phyloP scores from a whole-genome alignment of 202 grass and related monocot genomes.

The Miscanthus sacchariflorus region DNA sequence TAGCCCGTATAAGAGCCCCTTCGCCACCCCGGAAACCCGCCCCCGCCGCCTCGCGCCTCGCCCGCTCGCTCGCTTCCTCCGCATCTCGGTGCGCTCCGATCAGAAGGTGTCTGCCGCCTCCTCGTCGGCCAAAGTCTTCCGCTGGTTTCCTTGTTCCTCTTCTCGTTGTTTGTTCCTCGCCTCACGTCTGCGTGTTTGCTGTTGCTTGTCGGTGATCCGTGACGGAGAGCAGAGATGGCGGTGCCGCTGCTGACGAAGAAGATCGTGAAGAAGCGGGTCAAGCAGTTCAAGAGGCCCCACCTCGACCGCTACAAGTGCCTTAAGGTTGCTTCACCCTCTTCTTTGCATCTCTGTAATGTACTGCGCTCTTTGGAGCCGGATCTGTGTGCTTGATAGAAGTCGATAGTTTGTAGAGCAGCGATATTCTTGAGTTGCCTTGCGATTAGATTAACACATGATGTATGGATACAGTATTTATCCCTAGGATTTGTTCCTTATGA shows the following conservation, averaged over 20 bases:
- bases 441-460: background rate
- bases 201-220: background rate
- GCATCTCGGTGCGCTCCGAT: background rate
- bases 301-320: no score
- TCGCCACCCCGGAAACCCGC: no score
- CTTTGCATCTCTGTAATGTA: background rate
- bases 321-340: background rate
- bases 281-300: constrained; percentile 2
- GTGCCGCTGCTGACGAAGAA: constrained; percentile 68
- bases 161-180: background rate
- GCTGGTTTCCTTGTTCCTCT: background rate
- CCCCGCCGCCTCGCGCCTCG: constrained; percentile 23
- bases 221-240: constrained; percentile 53
- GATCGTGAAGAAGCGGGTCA: constrained; percentile 69
- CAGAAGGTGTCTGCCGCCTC: constrained; percentile 1
- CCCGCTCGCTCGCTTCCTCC: background rate
- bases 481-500: background rate
- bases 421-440: background rate
- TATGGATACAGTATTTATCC: background rate
- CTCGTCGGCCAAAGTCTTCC: background rate
- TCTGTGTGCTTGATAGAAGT: background rate
- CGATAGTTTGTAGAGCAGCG: background rate
- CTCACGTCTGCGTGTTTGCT: background rate
- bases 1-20: constrained; percentile 22
- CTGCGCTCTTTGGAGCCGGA: background rate